Evolutionary conservation across 1,139 yeast species (phyloP), one percentile per base, ranked within the genome.

Genomic region (Schizosaccharomyces versatilis): DNA sequence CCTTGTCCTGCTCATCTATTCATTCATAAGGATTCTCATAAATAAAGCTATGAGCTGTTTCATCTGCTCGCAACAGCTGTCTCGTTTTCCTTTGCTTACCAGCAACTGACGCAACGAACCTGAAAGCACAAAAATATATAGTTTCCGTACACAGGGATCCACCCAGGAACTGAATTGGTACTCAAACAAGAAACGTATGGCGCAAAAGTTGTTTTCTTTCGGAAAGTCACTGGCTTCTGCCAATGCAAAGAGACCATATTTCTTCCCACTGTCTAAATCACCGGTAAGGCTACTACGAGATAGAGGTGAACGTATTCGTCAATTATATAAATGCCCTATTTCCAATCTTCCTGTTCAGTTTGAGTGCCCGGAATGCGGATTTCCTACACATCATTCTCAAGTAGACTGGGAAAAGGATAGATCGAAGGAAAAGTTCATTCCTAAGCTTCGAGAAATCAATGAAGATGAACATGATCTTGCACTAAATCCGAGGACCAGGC

Each of bases 391-490:
- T 66, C 94, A 85, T 65, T 79, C 85, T 36, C 75, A 75, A 63
- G 88, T 81, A 62, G 96, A 95, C 1, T 90, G 96, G 95, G 80
- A 79, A 63, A 69, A 71, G 54, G 98, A 90, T 66, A 79, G 76
- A 40, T 88, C 88, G 66, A 96, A 85, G 63, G 66, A 70, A 32
- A 66, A 77, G 53, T 77, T 73, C 59, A 83, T 81, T 67, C 85
- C 85, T 63, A 69, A 77, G 54, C 75, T 90, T 71, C 80, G 80
- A 64, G 82, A 83, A 68, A 96, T 85, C 53, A 90, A 90, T 67
- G 78, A 84, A 57, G 90, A 81, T 67, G 98, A 90, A 68, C 97
- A 90, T 66, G 98, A 90, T 68, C 72, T 90, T 62, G 77, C 97
- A 66, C 81, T 93, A 48, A 97, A 97, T 1, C 77, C 97, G 63